Conservation (phyloP, 441 rosid genomes). For the Isatis lusitanica region DNA sequence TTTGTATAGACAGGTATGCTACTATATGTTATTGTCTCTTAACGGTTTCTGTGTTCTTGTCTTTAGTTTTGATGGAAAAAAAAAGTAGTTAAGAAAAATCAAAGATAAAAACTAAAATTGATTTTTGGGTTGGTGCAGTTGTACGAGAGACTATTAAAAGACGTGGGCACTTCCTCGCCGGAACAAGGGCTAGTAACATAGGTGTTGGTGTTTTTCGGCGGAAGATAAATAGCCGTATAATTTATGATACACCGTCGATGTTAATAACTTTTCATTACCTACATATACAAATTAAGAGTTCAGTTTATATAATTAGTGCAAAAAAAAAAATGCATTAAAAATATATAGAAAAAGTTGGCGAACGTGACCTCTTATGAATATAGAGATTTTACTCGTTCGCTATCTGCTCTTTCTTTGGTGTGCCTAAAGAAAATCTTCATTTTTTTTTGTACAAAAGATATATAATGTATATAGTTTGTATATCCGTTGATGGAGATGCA, state of each 20-base stretch:
- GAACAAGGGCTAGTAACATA: slow-evolving; percentile 36
- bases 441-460: background rate
- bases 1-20: slow-evolving; percentile 79
- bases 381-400: background rate
- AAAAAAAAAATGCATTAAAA: slow-evolving; percentile 17
- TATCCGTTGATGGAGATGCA: too few relatives aligned
- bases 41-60: background rate
- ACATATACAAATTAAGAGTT: background rate
- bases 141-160: slow-evolving; percentile 68
- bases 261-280: slow-evolving; percentile 9
- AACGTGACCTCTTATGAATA: background rate
- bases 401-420: slow-evolving; percentile 5
- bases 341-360: background rate
- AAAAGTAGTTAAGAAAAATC: background rate
- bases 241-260: slow-evolving; percentile 10
- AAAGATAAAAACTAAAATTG: background rate
- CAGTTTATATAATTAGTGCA: slow-evolving; percentile 7
- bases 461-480: background rate
- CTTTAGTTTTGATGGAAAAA: background rate
- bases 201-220: slow-evolving; percentile 16
- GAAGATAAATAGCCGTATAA: background rate
- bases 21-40: background rate
- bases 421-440: slow-evolving; percentile 3
- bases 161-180: slow-evolving; percentile 53
- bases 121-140: slow-evolving; percentile 54